Conservation (phyloP, 805 yeast species). For the Yarrowia divulgata region DNA sequence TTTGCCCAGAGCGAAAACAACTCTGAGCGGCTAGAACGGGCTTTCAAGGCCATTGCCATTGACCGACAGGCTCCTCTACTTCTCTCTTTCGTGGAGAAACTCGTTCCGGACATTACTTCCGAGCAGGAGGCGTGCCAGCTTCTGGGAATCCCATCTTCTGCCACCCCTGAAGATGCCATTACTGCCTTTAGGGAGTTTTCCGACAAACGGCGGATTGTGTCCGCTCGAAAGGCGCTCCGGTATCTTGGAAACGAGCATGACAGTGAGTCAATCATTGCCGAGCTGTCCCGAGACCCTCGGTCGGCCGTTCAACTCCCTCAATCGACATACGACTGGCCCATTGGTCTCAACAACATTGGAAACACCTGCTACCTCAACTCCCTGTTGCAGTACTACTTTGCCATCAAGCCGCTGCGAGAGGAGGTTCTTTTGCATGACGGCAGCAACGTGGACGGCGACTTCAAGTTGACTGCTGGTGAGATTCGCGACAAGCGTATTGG, state of each 20-base stretch:
- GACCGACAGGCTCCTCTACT: slow-evolving; percentile 46
- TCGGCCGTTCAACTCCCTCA: slow-evolving; percentile 28
- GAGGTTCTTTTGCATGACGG: slow-evolving; percentile 56
- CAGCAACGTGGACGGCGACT: slow-evolving; percentile 40
- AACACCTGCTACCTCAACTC: slow-evolving; percentile 96
- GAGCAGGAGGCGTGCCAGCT: slow-evolving; percentile 22
- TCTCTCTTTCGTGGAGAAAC: slow-evolving; percentile 47
- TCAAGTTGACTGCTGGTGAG: slow-evolving; percentile 45
- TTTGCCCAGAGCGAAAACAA: slow-evolving; percentile 55
- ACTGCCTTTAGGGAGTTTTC: slow-evolving; percentile 19
- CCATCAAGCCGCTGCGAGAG: slow-evolving; percentile 79
- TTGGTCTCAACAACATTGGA: slow-evolving; percentile 92
- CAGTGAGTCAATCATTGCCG: slow-evolving; percentile 64
- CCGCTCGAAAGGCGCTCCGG: slow-evolving; percentile 60
- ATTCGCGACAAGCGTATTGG: slow-evolving; percentile 74
- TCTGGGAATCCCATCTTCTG: neutral
- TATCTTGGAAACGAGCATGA: slow-evolving; percentile 62
- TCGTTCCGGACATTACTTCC: slow-evolving; percentile 21
- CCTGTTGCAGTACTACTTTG: slow-evolving; percentile 86
- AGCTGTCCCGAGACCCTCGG: slow-evolving; percentile 50
- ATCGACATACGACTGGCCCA: slow-evolving; percentile 58
- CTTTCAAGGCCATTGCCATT: slow-evolving; percentile 49
- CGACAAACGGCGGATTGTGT: slow-evolving; percentile 22
- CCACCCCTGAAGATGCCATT: slow-evolving; percentile 20
- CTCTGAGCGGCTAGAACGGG: slow-evolving; percentile 42